These are phyloP conservation scores for Fusarium pininemorale DNA, from an alignment of 2,329 filamentous ascomycete genomes.

Conservation along the genomic window DNA sequence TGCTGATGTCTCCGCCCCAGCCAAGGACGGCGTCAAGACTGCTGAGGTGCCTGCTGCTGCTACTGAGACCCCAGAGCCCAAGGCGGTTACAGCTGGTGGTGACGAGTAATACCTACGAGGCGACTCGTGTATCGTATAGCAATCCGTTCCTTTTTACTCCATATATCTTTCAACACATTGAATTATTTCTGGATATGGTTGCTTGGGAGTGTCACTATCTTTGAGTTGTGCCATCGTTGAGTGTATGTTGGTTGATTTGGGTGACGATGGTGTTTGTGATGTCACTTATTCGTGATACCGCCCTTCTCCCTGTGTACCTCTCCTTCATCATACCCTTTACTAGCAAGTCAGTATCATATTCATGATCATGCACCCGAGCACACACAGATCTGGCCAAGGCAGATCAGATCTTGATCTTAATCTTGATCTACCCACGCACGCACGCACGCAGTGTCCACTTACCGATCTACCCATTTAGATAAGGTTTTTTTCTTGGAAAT, in stretches of 20 bases:
- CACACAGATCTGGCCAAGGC: conserved; percentile 26
- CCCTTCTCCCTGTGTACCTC: background rate
- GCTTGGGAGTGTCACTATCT: background rate
- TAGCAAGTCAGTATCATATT: conserved; percentile 2
- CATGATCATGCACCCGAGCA: conserved; percentile 23
- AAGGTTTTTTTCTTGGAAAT: background rate
- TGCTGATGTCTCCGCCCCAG: conserved; percentile 30
- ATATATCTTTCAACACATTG: background rate
- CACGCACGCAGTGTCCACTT: conserved; percentile 31
- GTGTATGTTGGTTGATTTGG: background rate
- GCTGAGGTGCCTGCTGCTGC: conserved; percentile 36
- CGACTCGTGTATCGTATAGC: conserved; percentile 15
- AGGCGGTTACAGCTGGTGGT: conserved; percentile 44
- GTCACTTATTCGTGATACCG: background rate
- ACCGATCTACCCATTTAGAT: conserved; percentile 26
- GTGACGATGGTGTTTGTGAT: background rate
- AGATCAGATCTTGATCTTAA: conserved; percentile 21
- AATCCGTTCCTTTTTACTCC: conserved; percentile 6
- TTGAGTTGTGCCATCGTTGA: background rate
- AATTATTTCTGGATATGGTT: background rate
- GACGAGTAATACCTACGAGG: conserved; percentile 35
- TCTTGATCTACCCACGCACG: conserved; percentile 31
- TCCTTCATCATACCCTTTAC: background rate
- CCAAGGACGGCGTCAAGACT: conserved; percentile 36
- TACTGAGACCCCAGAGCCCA: conserved; percentile 41